These are phyloP conservation scores for Dendrobium huoshanense DNA, from an alignment of 106 monocot species.

Conservation along the genomic window DNA sequence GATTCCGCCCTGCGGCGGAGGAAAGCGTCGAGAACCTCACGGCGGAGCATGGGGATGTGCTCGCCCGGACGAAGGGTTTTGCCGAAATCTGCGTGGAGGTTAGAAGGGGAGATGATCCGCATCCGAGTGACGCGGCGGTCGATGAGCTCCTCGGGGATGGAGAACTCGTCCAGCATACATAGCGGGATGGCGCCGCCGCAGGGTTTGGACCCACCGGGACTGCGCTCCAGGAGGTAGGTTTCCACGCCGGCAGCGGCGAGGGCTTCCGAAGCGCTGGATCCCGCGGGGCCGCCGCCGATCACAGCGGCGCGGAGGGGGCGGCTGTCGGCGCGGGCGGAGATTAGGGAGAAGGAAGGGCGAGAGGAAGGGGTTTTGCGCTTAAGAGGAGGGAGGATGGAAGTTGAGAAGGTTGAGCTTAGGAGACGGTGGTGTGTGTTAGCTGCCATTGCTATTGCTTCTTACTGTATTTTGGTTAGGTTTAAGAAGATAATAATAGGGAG, in stretches of 20 bases:
- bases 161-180: conserved; percentile 88
- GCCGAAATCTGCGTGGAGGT: conserved; percentile 65
- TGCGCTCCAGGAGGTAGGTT: conserved; percentile 78
- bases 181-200: conserved; percentile 95
- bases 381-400: neutral
- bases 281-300: conserved; percentile 82
- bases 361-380: neutral
- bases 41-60: conserved; percentile 93
- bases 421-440: neutral
- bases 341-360: neutral
- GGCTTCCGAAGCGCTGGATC: conserved; percentile 64
- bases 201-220: conserved; percentile 70
- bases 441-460: neutral
- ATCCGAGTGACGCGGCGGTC: conserved; percentile 80
- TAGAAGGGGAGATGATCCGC: conserved; percentile 84
- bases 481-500: too few relatives aligned
- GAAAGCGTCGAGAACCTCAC: conserved; percentile 89
- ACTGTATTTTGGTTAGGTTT: too few relatives aligned
- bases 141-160: conserved; percentile 50
- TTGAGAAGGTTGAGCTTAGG: neutral
- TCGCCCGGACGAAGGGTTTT: conserved; percentile 35
- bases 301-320: conserved; percentile 70
- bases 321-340: conserved; percentile 2
- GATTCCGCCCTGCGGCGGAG: conserved; percentile 57
- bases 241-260: conserved; percentile 44